These are phyloP conservation scores for Cadophora luteo-olivacea DNA, from an alignment of 2,329 filamentous ascomycete genomes.

Conservation along the genomic window DNA sequence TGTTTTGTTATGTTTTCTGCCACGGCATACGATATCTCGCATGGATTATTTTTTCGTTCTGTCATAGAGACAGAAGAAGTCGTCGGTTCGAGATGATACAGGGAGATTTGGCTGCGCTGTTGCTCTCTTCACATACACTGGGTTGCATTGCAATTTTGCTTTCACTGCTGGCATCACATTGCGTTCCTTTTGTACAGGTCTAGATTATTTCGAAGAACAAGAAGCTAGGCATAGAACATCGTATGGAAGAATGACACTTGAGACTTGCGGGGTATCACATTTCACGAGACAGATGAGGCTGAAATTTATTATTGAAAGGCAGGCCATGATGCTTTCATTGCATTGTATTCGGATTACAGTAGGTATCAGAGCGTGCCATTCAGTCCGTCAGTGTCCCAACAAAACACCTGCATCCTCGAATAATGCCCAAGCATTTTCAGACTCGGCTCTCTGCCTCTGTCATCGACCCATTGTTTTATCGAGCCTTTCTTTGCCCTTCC, in stretches of 20 bases:
- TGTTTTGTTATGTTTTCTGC: background rate
- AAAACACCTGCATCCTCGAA: background rate
- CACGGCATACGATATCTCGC: background rate
- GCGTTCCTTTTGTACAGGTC: too few relatives aligned
- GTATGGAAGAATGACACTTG: background rate
- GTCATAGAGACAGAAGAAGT: background rate
- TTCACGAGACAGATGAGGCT: background rate
- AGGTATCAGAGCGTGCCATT: background rate
- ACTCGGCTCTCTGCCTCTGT: background rate
- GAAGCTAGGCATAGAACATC: background rate
- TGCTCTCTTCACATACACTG: background rate
- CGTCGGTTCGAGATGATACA: background rate
- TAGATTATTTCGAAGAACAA: background rate
- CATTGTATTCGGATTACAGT: background rate
- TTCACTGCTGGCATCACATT: too few relatives aligned
- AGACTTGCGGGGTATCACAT: background rate
- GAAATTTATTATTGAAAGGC: background rate
- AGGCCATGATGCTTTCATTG: background rate
- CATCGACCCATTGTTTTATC: background rate
- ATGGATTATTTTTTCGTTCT: background rate
- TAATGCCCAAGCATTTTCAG: background rate
- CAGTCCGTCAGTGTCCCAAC: background rate
- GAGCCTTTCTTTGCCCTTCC: background rate
- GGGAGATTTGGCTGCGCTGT: background rate
- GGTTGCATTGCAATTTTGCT: too few relatives aligned